phyloP scores from a whole-genome alignment of 345 rosid species.

The Bretschneidera sinensis region DNA sequence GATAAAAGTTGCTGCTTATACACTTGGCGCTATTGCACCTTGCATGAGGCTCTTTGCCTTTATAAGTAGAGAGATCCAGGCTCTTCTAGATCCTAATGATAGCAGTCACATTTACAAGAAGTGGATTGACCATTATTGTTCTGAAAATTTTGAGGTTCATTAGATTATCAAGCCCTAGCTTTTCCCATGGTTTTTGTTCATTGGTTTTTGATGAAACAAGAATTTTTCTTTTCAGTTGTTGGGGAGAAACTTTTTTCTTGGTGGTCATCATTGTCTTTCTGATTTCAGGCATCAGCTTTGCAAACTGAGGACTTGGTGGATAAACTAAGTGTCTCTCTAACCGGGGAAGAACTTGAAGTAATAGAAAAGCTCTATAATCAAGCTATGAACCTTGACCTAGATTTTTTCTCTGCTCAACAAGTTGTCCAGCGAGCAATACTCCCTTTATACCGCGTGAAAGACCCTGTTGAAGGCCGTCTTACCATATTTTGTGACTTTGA shows the following conservation, averaged over 20 bases:
- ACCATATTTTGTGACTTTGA: conserved; percentile 54
- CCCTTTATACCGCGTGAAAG: conserved; percentile 34
- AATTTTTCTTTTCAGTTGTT: conserved; percentile 1
- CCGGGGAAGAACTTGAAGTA: conserved; percentile 52
- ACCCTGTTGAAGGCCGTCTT: conserved; percentile 24
- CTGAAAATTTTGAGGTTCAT: conserved; percentile 39
- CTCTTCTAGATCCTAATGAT: conserved; percentile 32
- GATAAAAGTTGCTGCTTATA: conserved; percentile 57
- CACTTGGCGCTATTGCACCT: conserved; percentile 50
- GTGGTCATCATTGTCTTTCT: conserved; percentile 8
- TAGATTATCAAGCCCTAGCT: conserved; percentile 9
- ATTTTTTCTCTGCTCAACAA: conserved; percentile 37
- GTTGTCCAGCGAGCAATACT: conserved; percentile 34
- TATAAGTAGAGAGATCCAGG: conserved; percentile 37
- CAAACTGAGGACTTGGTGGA: conserved; percentile 55
- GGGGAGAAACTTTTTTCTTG: conserved; percentile 4
- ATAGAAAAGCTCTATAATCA: conserved; percentile 48
- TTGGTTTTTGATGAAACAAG: conserved; percentile 12
- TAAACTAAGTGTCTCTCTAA: conserved; percentile 42
- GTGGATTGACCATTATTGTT: conserved; percentile 46
- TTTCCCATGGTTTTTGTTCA: conserved; percentile 1
- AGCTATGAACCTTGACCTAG: conserved; percentile 44
- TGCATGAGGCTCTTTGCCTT: conserved; percentile 44
- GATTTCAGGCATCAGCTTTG: conserved; percentile 35
- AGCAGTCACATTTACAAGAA: conserved; percentile 45